Percentiles rank a stretch among this genome's conserved stretches.
phyloP scores from a whole-genome alignment of 257 asterid genomes.

The Penstemon eatonii region DNA sequence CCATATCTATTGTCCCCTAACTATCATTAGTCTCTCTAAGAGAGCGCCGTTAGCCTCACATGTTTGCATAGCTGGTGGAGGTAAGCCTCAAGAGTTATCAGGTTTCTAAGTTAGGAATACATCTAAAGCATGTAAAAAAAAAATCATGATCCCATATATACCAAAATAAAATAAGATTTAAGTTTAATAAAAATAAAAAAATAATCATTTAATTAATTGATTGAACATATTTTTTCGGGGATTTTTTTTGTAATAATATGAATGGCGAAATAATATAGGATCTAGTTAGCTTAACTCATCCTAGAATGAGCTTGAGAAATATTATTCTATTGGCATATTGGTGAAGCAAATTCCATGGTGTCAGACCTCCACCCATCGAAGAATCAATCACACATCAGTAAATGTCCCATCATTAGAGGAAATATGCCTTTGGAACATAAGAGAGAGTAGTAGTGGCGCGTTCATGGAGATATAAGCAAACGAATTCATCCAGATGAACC shows the following conservation, averaged over 20 bases:
- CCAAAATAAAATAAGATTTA: not conserved
- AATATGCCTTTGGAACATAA: no score
- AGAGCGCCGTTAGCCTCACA: constrained; percentile 3
- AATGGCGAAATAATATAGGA: no score
- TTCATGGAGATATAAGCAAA: no score
- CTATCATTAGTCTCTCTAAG: constrained; percentile 6
- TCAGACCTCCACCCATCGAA: not conserved
- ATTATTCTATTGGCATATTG: not conserved
- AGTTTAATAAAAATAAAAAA: not conserved
- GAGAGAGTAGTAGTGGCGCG: no score
- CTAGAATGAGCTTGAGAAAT: not conserved
- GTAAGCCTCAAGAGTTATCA: constrained; percentile 4
- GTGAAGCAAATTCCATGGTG: not conserved
- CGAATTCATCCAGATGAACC: no score
- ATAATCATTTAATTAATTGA: not conserved
- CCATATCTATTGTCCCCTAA: not conserved
- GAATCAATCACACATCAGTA: no score
- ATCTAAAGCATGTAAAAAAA: constrained; percentile 16
- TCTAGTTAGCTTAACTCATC: no score
- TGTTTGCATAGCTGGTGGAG: constrained; percentile 3
- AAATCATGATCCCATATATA: not conserved
- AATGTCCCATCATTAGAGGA: no score
- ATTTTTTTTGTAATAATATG: no score
- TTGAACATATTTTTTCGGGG: not conserved
- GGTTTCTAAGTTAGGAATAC: not conserved